phyloP scores from a whole-genome alignment of 805 yeast species.

The Nakazawaea ambrosiae region DNA sequence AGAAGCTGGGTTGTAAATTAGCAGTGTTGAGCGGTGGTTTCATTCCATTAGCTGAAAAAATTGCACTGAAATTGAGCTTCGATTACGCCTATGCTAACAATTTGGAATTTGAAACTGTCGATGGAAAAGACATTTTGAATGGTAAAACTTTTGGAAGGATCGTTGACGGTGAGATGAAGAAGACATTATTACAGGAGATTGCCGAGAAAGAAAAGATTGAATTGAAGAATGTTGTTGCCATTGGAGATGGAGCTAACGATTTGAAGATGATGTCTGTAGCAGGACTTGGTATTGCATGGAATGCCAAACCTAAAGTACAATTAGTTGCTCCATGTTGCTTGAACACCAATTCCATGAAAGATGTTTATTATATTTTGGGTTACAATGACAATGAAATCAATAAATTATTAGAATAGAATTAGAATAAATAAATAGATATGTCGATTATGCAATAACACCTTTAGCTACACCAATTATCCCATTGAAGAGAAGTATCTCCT shows the following conservation, averaged over 20 bases:
- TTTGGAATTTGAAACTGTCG: constrained; percentile 37
- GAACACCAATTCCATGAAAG: constrained; percentile 67
- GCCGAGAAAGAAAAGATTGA: constrained; percentile 49
- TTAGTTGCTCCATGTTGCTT: constrained; percentile 72
- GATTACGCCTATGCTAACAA: constrained; percentile 89
- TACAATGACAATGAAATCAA: constrained; percentile 50
- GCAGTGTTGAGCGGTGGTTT: constrained; percentile 97
- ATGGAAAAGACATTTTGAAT: constrained; percentile 43
- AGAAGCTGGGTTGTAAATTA: constrained; percentile 53
- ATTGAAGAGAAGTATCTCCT: constrained; percentile 66
- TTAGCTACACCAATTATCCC: constrained; percentile 76
- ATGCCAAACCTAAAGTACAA: constrained; percentile 93
- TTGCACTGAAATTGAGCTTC: constrained; percentile 58
- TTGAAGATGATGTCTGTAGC: constrained; percentile 86
- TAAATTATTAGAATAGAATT: constrained; percentile 16
- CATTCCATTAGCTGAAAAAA: constrained; percentile 74
- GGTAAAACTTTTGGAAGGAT: constrained; percentile 77
- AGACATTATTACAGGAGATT: constrained; percentile 57
- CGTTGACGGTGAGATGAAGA: constrained; percentile 84
- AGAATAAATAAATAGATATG: neutral
- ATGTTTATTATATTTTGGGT: constrained; percentile 78
- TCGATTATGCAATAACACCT: constrained; percentile 34
- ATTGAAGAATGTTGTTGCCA: constrained; percentile 58
- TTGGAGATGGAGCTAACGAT: constrained; percentile 98
- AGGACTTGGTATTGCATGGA: constrained; percentile 95